Evolutionary conservation across 495 filamentous ascomycete genomes (phyloP).

Genomic region (Xylaria acuta): DNA sequence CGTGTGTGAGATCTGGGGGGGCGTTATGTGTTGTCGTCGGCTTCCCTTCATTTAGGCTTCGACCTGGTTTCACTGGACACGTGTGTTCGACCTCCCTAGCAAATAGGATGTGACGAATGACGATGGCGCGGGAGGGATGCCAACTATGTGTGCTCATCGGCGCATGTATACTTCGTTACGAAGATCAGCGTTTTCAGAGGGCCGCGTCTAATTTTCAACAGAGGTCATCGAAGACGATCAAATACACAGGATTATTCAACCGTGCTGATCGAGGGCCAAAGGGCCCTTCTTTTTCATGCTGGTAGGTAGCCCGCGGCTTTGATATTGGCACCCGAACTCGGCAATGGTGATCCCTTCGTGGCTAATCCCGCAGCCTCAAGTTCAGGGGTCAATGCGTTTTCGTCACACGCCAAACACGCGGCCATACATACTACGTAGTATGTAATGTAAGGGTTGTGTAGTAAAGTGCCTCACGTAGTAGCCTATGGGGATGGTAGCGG

Average conservation of each 20-base stretch:
- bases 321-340: neutral
- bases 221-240: neutral
- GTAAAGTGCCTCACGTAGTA: neutral
- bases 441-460: neutral
- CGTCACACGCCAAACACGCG: slow-evolving; percentile 3
- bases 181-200: neutral
- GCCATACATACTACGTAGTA: slow-evolving; percentile 1
- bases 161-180: neutral
- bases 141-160: neutral
- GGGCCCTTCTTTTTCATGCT: neutral
- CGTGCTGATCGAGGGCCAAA: neutral
- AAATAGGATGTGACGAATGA: neutral
- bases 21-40: neutral
- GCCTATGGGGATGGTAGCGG: neutral
- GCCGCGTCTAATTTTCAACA: neutral
- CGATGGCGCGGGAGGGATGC: neutral
- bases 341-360: slow-evolving; percentile 1
- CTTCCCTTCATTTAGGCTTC: neutral
- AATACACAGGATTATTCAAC: neutral
- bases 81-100: neutral
- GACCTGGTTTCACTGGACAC: neutral
- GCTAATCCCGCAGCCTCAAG: slow-evolving; percentile 15
- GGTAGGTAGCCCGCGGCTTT: neutral
- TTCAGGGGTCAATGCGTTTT: slow-evolving; percentile 17
- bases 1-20: neutral